Percentiles rank a stretch among this genome's conserved stretches.
phyloP scores from a whole-genome alignment of 441 rosid species.

The Capsella rubella region DNA sequence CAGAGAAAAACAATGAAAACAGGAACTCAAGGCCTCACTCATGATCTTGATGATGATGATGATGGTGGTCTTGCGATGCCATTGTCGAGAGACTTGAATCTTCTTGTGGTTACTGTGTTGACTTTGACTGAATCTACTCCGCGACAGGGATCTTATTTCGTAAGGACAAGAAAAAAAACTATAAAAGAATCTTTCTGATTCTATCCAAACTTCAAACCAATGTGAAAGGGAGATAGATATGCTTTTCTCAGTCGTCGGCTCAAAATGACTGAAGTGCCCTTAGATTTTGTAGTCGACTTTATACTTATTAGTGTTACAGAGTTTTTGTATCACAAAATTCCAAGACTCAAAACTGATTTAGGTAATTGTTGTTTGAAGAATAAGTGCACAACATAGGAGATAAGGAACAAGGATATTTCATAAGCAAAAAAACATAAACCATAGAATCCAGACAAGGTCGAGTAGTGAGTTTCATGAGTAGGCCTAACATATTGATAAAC shows the following conservation, averaged over 20 bases:
- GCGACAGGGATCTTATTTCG: slow-evolving; percentile 2
- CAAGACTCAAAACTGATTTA: too few relatives aligned
- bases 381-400: background rate
- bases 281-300: too few relatives aligned
- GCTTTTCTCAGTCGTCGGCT: background rate
- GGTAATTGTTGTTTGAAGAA: background rate
- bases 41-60: slow-evolving; percentile 26
- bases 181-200: background rate
- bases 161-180: background rate
- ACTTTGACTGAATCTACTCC: slow-evolving; percentile 15
- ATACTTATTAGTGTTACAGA: background rate
- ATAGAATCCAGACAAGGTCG: slow-evolving; percentile 26
- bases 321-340: background rate
- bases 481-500: slow-evolving; percentile 20
- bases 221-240: background rate
- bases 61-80: slow-evolving; percentile 60
- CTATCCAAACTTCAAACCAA: background rate
- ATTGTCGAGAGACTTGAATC: slow-evolving; percentile 41
- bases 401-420: background rate
- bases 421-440: slow-evolving; percentile 5
- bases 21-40: slow-evolving; percentile 46
- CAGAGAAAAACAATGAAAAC: background rate
- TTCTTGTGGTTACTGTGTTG: slow-evolving; percentile 12
- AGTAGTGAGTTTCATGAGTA: slow-evolving; percentile 15
- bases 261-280: background rate